Evolutionary conservation across 139 green algal species (phyloP).

Genomic region (Mesotaenium endlicherianum): DNA sequence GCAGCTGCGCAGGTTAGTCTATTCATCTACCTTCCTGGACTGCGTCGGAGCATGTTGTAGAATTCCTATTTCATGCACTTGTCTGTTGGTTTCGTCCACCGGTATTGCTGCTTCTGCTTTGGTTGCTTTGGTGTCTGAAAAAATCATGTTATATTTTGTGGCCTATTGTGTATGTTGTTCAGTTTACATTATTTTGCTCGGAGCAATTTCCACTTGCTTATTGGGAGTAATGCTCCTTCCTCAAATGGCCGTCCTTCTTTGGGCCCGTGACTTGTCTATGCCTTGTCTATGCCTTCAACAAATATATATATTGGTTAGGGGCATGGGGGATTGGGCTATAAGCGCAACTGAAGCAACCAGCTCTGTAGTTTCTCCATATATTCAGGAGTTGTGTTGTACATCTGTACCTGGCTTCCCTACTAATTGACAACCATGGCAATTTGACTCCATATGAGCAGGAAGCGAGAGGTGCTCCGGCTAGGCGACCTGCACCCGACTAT

Average conservation of each 20-base stretch:
- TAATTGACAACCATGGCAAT: not conserved
- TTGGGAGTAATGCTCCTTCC: not conserved
- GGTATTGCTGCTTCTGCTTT: not conserved
- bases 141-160: conserved; percentile 1
- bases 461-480: conserved; percentile 74
- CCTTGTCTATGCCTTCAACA: not conserved
- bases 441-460: too few relatives aligned
- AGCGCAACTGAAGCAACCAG: too few relatives aligned
- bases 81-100: not conserved
- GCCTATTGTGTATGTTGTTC: not conserved
- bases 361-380: too few relatives aligned
- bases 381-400: not conserved
- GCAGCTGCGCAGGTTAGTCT: conserved; percentile 74
- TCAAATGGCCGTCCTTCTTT: not conserved
- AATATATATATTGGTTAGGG: not conserved
- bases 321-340: not conserved
- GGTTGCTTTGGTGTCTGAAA: not conserved
- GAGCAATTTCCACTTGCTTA: not conserved
- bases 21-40: too few relatives aligned
- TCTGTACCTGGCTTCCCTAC: not conserved
- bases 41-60: not conserved
- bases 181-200: not conserved
- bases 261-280: not conserved
- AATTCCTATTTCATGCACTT: not conserved
- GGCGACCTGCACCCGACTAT: conserved; percentile 88